phyloP scores from a whole-genome alignment of 139 green algal species.

The Chlamydomonas schloesseri region DNA sequence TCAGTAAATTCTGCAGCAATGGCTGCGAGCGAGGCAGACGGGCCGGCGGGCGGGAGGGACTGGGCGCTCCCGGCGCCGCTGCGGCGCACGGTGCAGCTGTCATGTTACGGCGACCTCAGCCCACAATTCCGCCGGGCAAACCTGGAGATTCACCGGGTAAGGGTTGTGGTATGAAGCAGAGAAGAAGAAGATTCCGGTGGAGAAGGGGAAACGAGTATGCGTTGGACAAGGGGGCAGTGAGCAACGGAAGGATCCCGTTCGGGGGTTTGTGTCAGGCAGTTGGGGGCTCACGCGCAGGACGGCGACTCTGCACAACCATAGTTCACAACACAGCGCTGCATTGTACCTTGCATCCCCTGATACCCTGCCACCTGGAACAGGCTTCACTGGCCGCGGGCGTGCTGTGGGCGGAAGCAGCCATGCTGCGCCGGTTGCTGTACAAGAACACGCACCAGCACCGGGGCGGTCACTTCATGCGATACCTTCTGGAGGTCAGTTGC shows the following conservation, averaged over 20 bases:
- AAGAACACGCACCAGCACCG: slow-evolving; percentile 81
- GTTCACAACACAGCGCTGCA: too few species aligned
- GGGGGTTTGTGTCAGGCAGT: too few species aligned
- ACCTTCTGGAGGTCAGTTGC: slow-evolving; percentile 67
- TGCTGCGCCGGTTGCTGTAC: slow-evolving; percentile 78
- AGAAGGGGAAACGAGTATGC: too few species aligned
- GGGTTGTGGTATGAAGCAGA: too few species aligned
- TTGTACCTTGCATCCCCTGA: too few species aligned
- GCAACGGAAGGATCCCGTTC: too few species aligned
- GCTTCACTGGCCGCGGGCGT: background rate
- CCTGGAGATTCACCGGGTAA: background rate
- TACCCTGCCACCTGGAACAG: background rate
- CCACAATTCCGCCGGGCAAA: slow-evolving; percentile 1
- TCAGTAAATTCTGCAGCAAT: too few species aligned
- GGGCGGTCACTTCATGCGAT: slow-evolving; percentile 53
- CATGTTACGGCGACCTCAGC: slow-evolving; percentile 9
- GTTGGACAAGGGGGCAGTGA: too few species aligned
- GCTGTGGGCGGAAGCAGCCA: slow-evolving; percentile 61
- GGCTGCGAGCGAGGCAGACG: background rate
- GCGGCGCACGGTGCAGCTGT: slow-evolving; percentile 36
- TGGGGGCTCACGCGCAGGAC: too few species aligned
- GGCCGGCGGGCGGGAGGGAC: too few species aligned
- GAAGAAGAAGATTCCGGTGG: too few species aligned
- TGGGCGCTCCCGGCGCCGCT: slow-evolving; percentile 15
- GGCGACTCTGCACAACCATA: too few species aligned